Base-by-base conservation (phyloP, 768 basidiomycete genomes). In the Polyporus arcularius region DNA sequence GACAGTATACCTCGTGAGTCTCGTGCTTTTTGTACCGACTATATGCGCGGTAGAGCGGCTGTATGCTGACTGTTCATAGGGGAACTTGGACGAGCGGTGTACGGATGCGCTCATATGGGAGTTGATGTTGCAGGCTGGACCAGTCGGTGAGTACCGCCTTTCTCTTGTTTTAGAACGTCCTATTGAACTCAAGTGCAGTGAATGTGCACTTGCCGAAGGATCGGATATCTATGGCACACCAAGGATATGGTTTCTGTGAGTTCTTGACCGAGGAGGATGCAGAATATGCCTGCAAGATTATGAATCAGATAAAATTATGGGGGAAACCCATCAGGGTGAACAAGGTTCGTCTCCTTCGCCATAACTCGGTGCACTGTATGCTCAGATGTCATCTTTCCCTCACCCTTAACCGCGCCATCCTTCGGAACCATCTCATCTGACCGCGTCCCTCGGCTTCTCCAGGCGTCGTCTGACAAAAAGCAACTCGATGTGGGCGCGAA, bases 241-340 rank as follows among this genome's bases (percentile, higher is more conserved):
- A 99, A 77, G 97, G 97, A 49, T 99, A 98, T 77, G 97, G 97
- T 42, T 99, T 99, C 79, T 98, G 96, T 84, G 97, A 99, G 81
- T 98, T 99, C 75, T 79, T 96, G 76, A 95, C 95, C 41, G 96
- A 98, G 79, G 96, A 97, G 74, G 97, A 98, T 78, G 95, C 97
- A 63, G 97, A 99, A 76, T 99, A 99, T 75, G 96, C 95, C 59
- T 98, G 96, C 84, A 97, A 98, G 82, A 98, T 98, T 68, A 98
- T 98, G 96, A 99, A 99, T 74, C 96, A 98, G 82, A 98, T 99
- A 73, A 99, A 99, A 76, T 76, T 99, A 55, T 99, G 92, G 86
- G 97, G 97, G 28, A 98, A 98, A 73, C 97, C 97, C 35, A 97
- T 99, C 60, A 84, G 97, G 66, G 96, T 99, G 65, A 98, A 98